These are phyloP conservation scores for Aspergillus incahuasiensis DNA, from an alignment of 495 filamentous ascomycete species.

Conservation along the genomic window DNA sequence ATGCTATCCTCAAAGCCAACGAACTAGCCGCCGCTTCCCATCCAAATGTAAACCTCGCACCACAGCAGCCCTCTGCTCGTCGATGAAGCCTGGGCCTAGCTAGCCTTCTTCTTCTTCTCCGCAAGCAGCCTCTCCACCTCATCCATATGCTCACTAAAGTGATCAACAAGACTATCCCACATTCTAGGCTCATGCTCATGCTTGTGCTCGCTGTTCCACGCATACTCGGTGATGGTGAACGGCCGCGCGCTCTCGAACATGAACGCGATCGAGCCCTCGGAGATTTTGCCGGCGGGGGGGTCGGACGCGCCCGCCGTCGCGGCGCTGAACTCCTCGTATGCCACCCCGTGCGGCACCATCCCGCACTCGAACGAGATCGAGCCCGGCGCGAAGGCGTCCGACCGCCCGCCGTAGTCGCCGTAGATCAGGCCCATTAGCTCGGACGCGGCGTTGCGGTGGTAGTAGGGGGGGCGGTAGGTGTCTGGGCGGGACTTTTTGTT, in stretches of 20 bases:
- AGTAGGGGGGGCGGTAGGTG: conserved; percentile 47
- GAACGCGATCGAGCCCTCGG: conserved; percentile 45
- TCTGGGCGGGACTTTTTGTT: conserved; percentile 20
- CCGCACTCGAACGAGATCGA: conserved; percentile 55
- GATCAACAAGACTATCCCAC: conserved; percentile 52
- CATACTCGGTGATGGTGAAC: conserved; percentile 50
- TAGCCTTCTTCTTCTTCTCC: too few relatives aligned
- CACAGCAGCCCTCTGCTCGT: too few relatives aligned
- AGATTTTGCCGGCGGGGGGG: conserved; percentile 45
- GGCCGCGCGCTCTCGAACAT: conserved; percentile 58
- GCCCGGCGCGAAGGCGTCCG: conserved; percentile 55
- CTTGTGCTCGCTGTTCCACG: conserved; percentile 48
- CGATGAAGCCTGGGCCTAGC: too few relatives aligned
- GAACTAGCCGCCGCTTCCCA: too few relatives aligned
- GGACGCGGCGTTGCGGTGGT: conserved; percentile 46
- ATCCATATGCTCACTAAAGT: conserved; percentile 39
- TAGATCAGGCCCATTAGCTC: conserved; percentile 52
- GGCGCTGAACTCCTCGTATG: conserved; percentile 61
- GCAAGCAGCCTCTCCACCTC: conserved; percentile 47
- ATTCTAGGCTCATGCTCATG: conserved; percentile 55
- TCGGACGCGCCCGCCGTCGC: conserved; percentile 36
- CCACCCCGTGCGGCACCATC: conserved; percentile 55
- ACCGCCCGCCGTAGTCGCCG: conserved; percentile 50
- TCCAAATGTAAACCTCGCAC: too few relatives aligned
- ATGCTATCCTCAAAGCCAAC: too few relatives aligned